phyloP scores from a whole-genome alignment of 202 grass and related monocot species.

The Schoenoplectus tabernaemontani region DNA sequence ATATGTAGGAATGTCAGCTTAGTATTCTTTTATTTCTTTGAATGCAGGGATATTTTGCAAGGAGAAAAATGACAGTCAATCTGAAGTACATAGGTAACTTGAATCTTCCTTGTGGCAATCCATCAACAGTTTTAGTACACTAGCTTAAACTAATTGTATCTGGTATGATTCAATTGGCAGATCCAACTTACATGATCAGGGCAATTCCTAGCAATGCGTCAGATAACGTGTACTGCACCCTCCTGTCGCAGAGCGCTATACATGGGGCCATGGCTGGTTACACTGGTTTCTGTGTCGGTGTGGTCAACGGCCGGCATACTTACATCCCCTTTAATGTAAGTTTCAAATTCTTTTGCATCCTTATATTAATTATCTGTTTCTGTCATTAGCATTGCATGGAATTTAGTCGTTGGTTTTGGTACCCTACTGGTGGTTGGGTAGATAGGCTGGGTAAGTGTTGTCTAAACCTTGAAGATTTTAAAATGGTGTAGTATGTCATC shows the following conservation, averaged over 20 bases:
- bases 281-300: slow-evolving; percentile 64
- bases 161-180: slow-evolving; percentile 34
- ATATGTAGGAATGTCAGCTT: not conserved
- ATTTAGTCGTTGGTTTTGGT: too few species aligned
- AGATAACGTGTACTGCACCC: slow-evolving; percentile 84
- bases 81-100: slow-evolving; percentile 88
- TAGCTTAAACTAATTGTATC: slow-evolving; percentile 11
- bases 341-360: not conserved
- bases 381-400: not conserved
- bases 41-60: slow-evolving; percentile 58
- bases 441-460: too few species aligned
- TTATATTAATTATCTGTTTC: not conserved
- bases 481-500: too few species aligned
- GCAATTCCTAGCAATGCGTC: slow-evolving; percentile 93
- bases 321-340: slow-evolving; percentile 90
- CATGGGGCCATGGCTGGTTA: slow-evolving; percentile 95
- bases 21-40: not conserved
- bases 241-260: slow-evolving; percentile 82
- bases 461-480: too few species aligned
- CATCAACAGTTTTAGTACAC: not conserved
- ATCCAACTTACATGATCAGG: slow-evolving; percentile 96
- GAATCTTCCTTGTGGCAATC: not conserved
- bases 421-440: too few species aligned
- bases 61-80: slow-evolving; percentile 62
- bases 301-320: slow-evolving; percentile 65